Conservation (phyloP, 1,284 basidiomycete species). For the Ceratobasidium sp. region DNA sequence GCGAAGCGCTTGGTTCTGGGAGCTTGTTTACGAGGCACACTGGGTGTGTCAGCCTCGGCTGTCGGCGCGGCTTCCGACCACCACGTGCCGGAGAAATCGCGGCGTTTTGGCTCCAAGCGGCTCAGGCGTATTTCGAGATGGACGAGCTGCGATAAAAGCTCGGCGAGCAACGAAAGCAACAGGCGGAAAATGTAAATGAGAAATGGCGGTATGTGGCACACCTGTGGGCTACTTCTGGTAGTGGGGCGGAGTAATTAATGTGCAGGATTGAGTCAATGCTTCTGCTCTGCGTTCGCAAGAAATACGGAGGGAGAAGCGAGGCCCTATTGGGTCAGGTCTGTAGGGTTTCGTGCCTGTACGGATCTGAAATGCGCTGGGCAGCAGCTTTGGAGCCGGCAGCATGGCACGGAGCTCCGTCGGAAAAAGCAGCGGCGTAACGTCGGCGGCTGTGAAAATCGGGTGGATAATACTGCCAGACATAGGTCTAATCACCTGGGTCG, state of each 20-base stretch:
- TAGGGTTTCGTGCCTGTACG: conserved; percentile 32
- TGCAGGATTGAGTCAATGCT: background rate
- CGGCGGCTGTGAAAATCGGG: conserved; percentile 33
- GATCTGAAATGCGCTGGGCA: conserved; percentile 35
- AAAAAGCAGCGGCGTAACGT: conserved; percentile 32
- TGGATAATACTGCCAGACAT: conserved; percentile 37
- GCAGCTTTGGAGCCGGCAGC: conserved; percentile 33
- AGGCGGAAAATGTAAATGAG: background rate
- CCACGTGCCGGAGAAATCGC: conserved; percentile 36
- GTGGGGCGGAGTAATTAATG: conserved; percentile 36
- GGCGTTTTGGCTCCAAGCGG: conserved; percentile 22
- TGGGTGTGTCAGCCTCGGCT: conserved; percentile 17
- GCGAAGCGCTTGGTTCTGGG: conserved; percentile 20
- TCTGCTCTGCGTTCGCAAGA: conserved; percentile 12
- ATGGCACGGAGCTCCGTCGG: conserved; percentile 39
- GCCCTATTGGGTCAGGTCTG: too few relatives aligned
- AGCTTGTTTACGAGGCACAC: background rate
- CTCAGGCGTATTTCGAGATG: conserved; percentile 6
- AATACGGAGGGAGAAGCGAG: conserved; percentile 36
- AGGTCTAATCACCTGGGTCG: conserved; percentile 33
- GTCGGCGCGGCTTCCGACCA: conserved; percentile 19
- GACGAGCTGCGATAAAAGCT: conserved; percentile 34
- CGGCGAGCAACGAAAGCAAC: background rate
- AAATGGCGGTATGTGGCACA: too few relatives aligned
- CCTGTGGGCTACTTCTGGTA: background rate